Evolutionary conservation across 2,329 filamentous ascomycete species (phyloP), one percentile per base, ranked within the genome.

Genomic region (Alternaria arborescens): DNA sequence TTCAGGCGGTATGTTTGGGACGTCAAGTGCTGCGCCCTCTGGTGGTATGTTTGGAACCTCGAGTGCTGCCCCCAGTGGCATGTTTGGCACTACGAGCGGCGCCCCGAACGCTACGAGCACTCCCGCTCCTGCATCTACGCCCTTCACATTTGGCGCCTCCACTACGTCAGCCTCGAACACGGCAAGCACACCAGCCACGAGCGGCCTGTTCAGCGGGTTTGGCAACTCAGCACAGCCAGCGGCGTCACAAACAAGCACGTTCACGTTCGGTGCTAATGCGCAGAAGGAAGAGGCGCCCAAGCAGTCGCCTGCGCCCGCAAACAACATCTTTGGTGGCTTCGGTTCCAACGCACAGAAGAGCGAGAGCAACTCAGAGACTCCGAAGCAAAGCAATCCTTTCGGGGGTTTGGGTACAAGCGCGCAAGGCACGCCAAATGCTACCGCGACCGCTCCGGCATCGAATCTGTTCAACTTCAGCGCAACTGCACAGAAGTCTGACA

Each of bases 391-490:
- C 28, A 69, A 50, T 38, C 24, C 61, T 28, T 68, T 72, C 41
- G 58, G 64, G 14, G 59, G 54, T 12, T 52, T 65, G 24, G 50
- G 63, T 24, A 58, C 66, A n/a, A 63, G 59, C 24, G 57, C 68
- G 34, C 59, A 59, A 34, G 55, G 36, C 43, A 62, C 55, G n/a
- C 59, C 54, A 12, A 64, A 48, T 14, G 48, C 62, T 18, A 61
- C 65, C 1, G 46, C 61, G n/a, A 60, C 66, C 4, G 57, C 68
- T 11, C 50, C 68, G 30, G 57, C 63, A 24, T 52, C 56, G 14
- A 48, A 18, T 26, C 8, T 65, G 22, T 73, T 73, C 55, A 63
- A 40, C 34, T 71, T 71, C 38, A 61, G 57, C 28, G 57, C 68
- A 10, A 18, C 53, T 10, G 46, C 66, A 10, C 62, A 62, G 24